A percentile compares a stretch with the other conserved stretches of the same genome.
These are phyloP conservation scores for Debaryomyces udenii DNA, from an alignment of 1,139 yeast genomes.

Conservation along the genomic window DNA sequence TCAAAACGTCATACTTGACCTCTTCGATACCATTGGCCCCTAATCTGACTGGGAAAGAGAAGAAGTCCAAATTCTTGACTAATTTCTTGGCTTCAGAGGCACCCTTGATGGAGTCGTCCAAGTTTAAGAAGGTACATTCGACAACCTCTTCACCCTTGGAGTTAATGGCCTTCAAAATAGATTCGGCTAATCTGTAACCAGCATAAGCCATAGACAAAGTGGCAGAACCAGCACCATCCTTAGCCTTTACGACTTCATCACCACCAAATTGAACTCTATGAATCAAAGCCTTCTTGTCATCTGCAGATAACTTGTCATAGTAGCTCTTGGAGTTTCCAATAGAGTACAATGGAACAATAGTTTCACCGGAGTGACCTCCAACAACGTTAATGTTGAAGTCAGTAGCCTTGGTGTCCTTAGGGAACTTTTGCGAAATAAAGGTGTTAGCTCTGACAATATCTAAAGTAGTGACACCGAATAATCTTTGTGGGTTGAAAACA, in stretches of 20 bases:
- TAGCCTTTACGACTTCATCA: constrained; percentile 98
- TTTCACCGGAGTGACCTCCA: constrained; percentile 99
- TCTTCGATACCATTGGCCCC: constrained; percentile 89
- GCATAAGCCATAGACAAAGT: constrained; percentile 99
- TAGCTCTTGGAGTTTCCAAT: constrained; percentile 48
- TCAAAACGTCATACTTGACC: constrained; percentile 52
- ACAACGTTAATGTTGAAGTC: constrained; percentile 79
- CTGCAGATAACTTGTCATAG: constrained; percentile 50
- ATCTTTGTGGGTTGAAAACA: constrained; percentile 86
- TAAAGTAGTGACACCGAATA: constrained; percentile 96
- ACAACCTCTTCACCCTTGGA: constrained; percentile 56
- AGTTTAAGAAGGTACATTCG: constrained; percentile 73
- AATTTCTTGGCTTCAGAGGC: constrained; percentile 79
- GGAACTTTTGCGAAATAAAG: constrained; percentile 73
- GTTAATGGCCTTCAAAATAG: constrained; percentile 72
- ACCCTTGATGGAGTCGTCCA: constrained; percentile 46
- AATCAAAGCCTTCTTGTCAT: constrained; percentile 70
- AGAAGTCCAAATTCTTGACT: constrained; percentile 84
- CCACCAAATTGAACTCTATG: constrained; percentile 98
- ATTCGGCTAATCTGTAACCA: constrained; percentile 90
- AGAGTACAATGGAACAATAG: constrained; percentile 93
- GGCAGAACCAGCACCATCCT: constrained; percentile 98
- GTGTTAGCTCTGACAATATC: constrained; percentile 94
- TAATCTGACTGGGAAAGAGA: constrained; percentile 88
- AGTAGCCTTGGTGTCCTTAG: constrained; percentile 59